Percentiles rank a stretch among this genome's conserved stretches.
Evolutionary conservation across 164 flowering plant genomes (phyloP).

Genomic region (Vitis vinifera): ASM3070453v1 NC_081822.1:7871001-7871500

Average conservation of each 20-base stretch:
- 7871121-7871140: too few species aligned
- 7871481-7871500: neutral
- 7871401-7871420: neutral
- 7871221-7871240: neutral
- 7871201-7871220: neutral
- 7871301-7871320: neutral
- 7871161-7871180: too few species aligned
- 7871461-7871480: slow-evolving; percentile 2
- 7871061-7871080: too few species aligned
- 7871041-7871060: too few species aligned
- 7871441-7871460: slow-evolving; percentile 4
- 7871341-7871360: neutral
- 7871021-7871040: too few species aligned
- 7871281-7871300: slow-evolving; percentile 15
- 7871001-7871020: too few species aligned
- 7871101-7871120: too few species aligned
- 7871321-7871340: neutral
- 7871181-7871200: too few species aligned
- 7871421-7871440: too few species aligned
- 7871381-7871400: neutral
- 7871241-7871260: slow-evolving; percentile 12
- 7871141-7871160: too few species aligned
- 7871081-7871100: too few species aligned
- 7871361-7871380: neutral
- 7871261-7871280: slow-evolving; percentile 9